Base-by-base conservation (phyloP, 495 filamentous ascomycete species). In the Glarea lozoyensis region DNA sequence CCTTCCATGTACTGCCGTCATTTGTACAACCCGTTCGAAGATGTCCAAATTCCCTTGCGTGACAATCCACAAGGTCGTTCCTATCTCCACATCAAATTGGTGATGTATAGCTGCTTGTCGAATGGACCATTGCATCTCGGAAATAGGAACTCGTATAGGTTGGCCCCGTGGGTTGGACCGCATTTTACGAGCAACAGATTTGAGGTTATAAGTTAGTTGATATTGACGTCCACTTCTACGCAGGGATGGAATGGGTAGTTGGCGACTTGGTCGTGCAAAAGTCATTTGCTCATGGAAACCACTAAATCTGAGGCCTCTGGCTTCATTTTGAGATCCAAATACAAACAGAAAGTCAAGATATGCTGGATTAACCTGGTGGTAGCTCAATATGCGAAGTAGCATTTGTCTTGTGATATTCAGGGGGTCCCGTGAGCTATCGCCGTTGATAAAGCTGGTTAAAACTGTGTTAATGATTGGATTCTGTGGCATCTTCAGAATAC, bases 321-420 rank as follows among this genome's bases (percentile, higher is more conserved):
- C 9, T 33, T 55, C 16, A 40, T 54, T 40, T 47, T 64, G 49
- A 38, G 48, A 31, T 30, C 67, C 66, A 38, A 69, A 71, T 7
- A 59, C 56, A 12, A 49, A 54, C 0, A 69, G 19, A 42, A 69
- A 68, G 34, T 71, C 66, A 0, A 71, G 41, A 46, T 61, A 69
- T 4, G 43, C 53, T 2, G 64, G 61, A 57, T 66, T 67, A 10
- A 71, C 64, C 52, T 69, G 67, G 42, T 69, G 60, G 45, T 61
- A 69, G 2, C 58, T 64, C 20, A 68, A 42, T 17, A 65, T 57
- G 17, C 56, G 41, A 0, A 40, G 20, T 10, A 70, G 39, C 61
- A 67, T 65, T 31, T 37, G 35, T 22, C 45, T 47, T 15, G 52
- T 56, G 17, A 62, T 40, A 10, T 49, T 46, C 10, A 64, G 46